phyloP scores from a whole-genome alignment of 805 yeast genomes.

The Dipodascus geniculatus region DNA sequence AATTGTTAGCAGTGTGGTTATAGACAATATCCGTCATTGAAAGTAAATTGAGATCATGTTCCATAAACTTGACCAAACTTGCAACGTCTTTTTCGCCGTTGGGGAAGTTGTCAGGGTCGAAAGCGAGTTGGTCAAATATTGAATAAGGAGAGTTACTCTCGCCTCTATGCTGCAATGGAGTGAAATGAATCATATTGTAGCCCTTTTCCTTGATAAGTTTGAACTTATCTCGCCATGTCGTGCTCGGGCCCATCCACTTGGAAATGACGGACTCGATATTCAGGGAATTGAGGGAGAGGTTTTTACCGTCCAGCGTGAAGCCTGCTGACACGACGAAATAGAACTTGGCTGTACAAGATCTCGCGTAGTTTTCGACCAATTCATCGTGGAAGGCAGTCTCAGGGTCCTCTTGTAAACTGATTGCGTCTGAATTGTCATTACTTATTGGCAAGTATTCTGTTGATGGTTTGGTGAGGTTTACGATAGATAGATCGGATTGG shows the following conservation, averaged over 20 bases:
- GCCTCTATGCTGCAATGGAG: conserved; percentile 87
- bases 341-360: conserved; percentile 39
- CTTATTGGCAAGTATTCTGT: neutral
- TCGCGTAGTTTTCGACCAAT: conserved; percentile 25
- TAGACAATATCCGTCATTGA: conserved; percentile 86
- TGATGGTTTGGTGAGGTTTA: neutral
- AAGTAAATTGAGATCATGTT: conserved; percentile 46
- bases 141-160: conserved; percentile 89
- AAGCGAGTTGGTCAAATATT: conserved; percentile 70
- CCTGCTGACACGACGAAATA: conserved; percentile 72
- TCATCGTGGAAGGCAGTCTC: conserved; percentile 4
- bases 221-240: conserved; percentile 59
- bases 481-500: neutral
- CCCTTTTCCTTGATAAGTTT: conserved; percentile 55
- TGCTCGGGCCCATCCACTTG: conserved; percentile 74
- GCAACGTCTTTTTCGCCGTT: conserved; percentile 42
- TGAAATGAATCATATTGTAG: conserved; percentile 92
- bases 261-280: conserved; percentile 79
- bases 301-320: conserved; percentile 41
- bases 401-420: neutral
- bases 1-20: conserved; percentile 90
- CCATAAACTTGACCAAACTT: conserved; percentile 37
- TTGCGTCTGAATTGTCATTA: neutral
- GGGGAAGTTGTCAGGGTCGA: conserved; percentile 57
- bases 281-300: conserved; percentile 63